Base-by-base conservation (phyloP, 1,139 yeast genomes). In the Kurtzmaniella quercitrusa region DNA sequence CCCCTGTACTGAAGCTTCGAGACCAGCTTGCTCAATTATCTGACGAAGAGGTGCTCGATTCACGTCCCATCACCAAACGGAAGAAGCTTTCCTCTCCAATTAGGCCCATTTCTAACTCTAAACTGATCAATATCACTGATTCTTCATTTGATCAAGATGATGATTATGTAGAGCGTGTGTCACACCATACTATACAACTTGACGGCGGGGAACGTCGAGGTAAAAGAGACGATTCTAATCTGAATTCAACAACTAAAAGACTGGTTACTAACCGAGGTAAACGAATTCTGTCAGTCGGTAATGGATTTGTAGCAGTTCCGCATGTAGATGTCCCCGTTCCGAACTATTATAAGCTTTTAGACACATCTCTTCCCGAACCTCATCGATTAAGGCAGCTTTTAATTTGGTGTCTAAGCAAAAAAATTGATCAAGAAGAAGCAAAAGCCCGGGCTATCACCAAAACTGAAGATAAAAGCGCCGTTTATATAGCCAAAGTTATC, bases 221-320 rank as follows among this genome's bases (percentile, higher is more conserved):
- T 7, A 15, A 17, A 11, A 27, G 21, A 18, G 27, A 25, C 29
- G 27, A 25, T 18, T 18, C 17, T 25, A 15, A 16, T 17, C 16
- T 16, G n/a, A 31, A 38, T 15, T 14, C 15, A 14, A 44, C 15
- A 14, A 44, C 34, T 47, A 63, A 65, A 21, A 63, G 85, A 50
- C 58, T 85, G 40, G 57, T 77, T 0, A 77, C 85, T 0, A 74
- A 74, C 42, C 66, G 94, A 38, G 94, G 94, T 2, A 84, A 82
- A 53, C 66, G 94, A 33, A 77, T 83, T 2, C 85, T 87, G 56
- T 82, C 91, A 0, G 76, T 85, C 12, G 90, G 93, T 0, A 84
- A 82, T 55, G 93, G 93, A 2, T 81, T 79, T 50, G 70, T 65
- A 2, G 89, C 86, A 0, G 75, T 75, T 31, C 91, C 91, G 0